Evolutionary conservation across 352 stramenopile species (phyloP), one percentile per base, ranked within the genome.

Genomic region (Globisporangium yorkense): DNA sequence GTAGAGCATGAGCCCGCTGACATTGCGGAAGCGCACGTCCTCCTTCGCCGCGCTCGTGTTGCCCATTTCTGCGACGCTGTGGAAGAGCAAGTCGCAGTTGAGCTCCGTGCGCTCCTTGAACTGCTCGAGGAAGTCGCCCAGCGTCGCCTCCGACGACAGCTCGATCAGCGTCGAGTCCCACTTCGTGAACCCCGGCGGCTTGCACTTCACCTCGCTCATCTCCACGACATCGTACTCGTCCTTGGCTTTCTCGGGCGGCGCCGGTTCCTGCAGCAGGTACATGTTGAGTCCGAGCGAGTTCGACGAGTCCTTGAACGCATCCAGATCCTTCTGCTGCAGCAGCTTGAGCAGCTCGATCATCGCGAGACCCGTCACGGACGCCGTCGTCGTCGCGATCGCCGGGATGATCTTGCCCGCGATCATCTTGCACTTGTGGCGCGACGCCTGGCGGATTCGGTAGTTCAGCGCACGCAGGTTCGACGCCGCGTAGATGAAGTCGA

Each of bases 381-480:
- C 97, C 68, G 99, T 99, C 10, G 97, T 99, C n/a, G 97, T 99
- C 16, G 97, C 97, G 78, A 99, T 99, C 27, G 97, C 97, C 16
- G 97, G 97, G 63, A 99, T 99, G 65, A 99, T 99, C 73, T 99
- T 99, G 47, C 97, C 97, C 9, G 97, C 97, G 63, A 99, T 99
- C 68, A 98, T 98, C 78, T 99, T 99, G 68, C 96, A 92, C 61
- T 91, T 94, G 70, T 94, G 84, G 41, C 84, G 84, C 15, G 82
- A 88, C 31, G 83, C 82, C 62, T 89, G 70, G 54, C 77, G 81
- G 56, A 94, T 94, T 54, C 84, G 81, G 73, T 94, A 94, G 68
- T 94, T 94, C 51, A 80, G 81, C 40, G 84, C 94, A 49, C 97
- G 90, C 63, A 99, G 77, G 79, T 99, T 99, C 15, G 95, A 97